These are phyloP conservation scores for Amorphotheca resinae DNA, from an alignment of 495 filamentous ascomycete species.

Conservation along the genomic window DNA sequence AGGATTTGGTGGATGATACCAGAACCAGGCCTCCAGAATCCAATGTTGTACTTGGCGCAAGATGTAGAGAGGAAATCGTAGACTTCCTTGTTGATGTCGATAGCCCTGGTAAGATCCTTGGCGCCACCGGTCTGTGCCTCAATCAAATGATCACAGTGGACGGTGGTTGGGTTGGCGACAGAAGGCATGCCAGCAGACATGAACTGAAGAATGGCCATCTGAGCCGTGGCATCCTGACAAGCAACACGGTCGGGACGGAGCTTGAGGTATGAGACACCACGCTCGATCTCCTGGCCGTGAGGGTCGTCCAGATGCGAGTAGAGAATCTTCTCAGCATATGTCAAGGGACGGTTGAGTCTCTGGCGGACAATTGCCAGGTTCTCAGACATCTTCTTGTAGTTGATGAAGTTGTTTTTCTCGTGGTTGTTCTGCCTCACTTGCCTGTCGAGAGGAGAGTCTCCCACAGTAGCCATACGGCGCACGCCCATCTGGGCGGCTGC, in stretches of 20 bases:
- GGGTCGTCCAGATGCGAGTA: conserved; percentile 99
- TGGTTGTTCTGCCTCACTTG: conserved; percentile 47
- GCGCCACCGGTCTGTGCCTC: conserved; percentile 90
- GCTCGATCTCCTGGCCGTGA: conserved; percentile 89
- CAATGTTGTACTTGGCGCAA: conserved; percentile 98
- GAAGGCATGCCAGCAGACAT: conserved; percentile 96
- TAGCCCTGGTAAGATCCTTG: conserved; percentile 86
- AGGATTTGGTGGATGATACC: conserved; percentile 99
- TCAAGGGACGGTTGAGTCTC: conserved; percentile 83
- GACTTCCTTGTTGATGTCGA: conserved; percentile 97
- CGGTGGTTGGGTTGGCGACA: conserved; percentile 89
- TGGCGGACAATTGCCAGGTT: conserved; percentile 82
- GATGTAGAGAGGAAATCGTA: conserved; percentile 94
- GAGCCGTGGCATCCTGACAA: conserved; percentile 98
- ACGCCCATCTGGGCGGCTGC: conserved; percentile 33
- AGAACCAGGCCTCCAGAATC: conserved; percentile 97
- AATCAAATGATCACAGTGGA: conserved; percentile 99
- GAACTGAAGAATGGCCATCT: conserved; percentile 99
- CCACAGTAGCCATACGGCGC: conserved; percentile 42
- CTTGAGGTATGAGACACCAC: conserved; percentile 88
- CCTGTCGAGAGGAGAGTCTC: conserved; percentile 39
- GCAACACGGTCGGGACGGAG: conserved; percentile 95
- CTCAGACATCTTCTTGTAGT: conserved; percentile 91
- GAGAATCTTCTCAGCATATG: conserved; percentile 95
- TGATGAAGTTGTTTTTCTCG: conserved; percentile 45